A percentile compares a stretch with the other conserved stretches of the same genome.
These are phyloP conservation scores for Alternaria burnsii DNA, from an alignment of 2,329 filamentous ascomycete genomes.

Conservation along the genomic window DNA sequence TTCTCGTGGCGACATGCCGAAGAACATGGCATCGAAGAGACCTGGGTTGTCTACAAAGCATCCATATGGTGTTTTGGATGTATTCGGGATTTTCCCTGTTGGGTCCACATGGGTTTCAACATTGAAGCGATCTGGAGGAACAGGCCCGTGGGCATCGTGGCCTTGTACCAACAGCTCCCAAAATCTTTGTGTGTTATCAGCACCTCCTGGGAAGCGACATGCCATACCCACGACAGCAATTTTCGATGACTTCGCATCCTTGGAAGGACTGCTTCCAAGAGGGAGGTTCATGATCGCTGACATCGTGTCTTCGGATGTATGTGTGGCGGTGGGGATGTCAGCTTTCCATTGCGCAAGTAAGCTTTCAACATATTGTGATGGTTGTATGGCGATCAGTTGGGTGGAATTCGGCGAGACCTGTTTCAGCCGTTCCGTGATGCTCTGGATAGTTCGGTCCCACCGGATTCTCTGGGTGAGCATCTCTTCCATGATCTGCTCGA, in stretches of 20 bases:
- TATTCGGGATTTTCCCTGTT: not conserved
- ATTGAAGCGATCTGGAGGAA: not conserved
- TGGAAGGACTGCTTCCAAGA: not conserved
- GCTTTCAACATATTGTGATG: not conserved
- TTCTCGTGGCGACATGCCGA: conserved; percentile 43
- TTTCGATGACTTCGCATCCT: not conserved
- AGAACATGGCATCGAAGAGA: conserved; percentile 39
- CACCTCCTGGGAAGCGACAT: not conserved
- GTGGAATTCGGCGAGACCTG: not conserved
- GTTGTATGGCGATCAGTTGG: not conserved
- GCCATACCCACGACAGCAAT: not conserved
- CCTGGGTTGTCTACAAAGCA: conserved; percentile 9
- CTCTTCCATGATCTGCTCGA: not conserved
- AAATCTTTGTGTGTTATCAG: not conserved
- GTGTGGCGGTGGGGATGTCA: not conserved
- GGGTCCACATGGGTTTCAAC: not conserved
- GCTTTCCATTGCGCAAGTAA: not conserved
- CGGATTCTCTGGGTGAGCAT: not conserved
- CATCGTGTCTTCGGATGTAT: not conserved
- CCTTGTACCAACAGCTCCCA: not conserved
- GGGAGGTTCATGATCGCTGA: not conserved
- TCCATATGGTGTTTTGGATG: not conserved
- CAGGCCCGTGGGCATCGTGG: not conserved
- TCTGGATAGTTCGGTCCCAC: not conserved
- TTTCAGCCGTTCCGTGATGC: not conserved